Percentiles rank a stretch among this genome's conserved stretches.
Evolutionary conservation across 176 grass and related monocot genomes (phyloP).

Genomic region (Hsuehochloa calcarea): DNA sequence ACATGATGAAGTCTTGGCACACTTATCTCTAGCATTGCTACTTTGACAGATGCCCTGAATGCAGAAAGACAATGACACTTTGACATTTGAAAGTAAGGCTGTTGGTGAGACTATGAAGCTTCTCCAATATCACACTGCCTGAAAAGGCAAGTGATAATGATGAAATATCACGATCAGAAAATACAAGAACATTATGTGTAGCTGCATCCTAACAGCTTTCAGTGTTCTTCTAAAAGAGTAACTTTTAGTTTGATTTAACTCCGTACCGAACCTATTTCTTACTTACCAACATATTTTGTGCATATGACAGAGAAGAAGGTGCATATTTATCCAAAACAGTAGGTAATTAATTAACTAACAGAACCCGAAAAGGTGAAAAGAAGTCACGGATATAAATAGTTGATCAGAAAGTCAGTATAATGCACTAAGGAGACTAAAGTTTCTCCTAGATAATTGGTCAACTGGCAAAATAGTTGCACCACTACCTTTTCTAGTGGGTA

Average conservation of each 20-base stretch:
- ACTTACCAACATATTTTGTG: conserved; percentile 24
- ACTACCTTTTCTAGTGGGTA: conserved; percentile 46
- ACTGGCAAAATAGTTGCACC: conserved; percentile 28
- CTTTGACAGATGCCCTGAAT: conserved; percentile 35
- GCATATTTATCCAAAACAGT: neutral
- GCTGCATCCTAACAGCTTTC: conserved; percentile 19
- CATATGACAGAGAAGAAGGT: neutral
- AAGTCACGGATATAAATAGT: neutral
- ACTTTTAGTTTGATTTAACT: conserved; percentile 19
- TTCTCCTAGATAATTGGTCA: conserved; percentile 23
- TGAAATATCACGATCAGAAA: conserved; percentile 28
- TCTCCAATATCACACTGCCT: conserved; percentile 31
- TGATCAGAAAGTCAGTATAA: conserved; percentile 21
- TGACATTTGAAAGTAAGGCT: conserved; percentile 31
- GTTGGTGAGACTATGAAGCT: conserved; percentile 36
- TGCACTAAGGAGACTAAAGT: conserved; percentile 28
- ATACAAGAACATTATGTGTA: conserved; percentile 12
- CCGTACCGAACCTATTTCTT: conserved; percentile 1
- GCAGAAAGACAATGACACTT: conserved; percentile 33
- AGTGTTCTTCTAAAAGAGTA: conserved; percentile 19
- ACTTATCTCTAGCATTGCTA: conserved; percentile 26
- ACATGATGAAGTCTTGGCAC: conserved; percentile 26
- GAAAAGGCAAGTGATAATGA: conserved; percentile 22
- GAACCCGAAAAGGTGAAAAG: neutral
- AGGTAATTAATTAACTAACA: neutral